Conservation (phyloP, 495 filamentous ascomycete species). For the Penicillium manginii region DNA sequence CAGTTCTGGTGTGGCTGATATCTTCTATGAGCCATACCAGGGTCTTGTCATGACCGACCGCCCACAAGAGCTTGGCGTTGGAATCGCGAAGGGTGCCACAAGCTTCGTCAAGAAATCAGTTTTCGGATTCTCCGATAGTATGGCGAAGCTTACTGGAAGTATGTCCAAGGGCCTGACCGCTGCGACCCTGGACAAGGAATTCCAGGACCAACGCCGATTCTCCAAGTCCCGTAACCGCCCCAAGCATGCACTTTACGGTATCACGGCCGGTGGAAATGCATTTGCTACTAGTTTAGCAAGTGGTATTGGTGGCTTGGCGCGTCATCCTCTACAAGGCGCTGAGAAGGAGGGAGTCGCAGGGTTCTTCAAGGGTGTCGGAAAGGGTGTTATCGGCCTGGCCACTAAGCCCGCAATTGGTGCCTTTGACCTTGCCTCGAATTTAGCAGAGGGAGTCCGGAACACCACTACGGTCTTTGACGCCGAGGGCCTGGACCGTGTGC, state of each 20-base stretch:
- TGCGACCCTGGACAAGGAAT: slow-evolving; percentile 96
- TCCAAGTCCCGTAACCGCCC: slow-evolving; percentile 90
- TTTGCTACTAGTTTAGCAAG: slow-evolving; percentile 90
- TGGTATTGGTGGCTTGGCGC: slow-evolving; percentile 88
- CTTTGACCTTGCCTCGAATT: slow-evolving; percentile 93
- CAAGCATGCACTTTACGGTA: slow-evolving; percentile 95
- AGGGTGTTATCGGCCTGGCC: slow-evolving; percentile 86
- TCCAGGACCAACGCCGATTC: slow-evolving; percentile 94
- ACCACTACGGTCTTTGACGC: slow-evolving; percentile 98
- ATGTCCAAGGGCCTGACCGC: slow-evolving; percentile 95
- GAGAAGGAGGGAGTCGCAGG: slow-evolving; percentile 92
- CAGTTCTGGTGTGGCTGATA: slow-evolving; percentile 93
- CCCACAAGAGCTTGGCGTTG: slow-evolving; percentile 90
- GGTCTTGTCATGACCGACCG: slow-evolving; percentile 94
- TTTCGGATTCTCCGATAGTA: slow-evolving; percentile 92
- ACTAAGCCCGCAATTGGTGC: slow-evolving; percentile 97
- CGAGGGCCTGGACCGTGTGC: slow-evolving; percentile 90
- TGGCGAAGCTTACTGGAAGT: slow-evolving; percentile 94
- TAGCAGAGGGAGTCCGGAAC: slow-evolving; percentile 96
- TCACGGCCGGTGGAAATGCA: slow-evolving; percentile 93
- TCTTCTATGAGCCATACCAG: slow-evolving; percentile 99
- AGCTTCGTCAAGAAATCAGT: slow-evolving; percentile 99
- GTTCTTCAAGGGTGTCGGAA: slow-evolving; percentile 97
- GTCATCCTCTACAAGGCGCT: slow-evolving; percentile 91
- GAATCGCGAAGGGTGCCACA: slow-evolving; percentile 93